Conservation (phyloP, 1,284 basidiomycete species). For the Malassezia cuniculi region DNA sequence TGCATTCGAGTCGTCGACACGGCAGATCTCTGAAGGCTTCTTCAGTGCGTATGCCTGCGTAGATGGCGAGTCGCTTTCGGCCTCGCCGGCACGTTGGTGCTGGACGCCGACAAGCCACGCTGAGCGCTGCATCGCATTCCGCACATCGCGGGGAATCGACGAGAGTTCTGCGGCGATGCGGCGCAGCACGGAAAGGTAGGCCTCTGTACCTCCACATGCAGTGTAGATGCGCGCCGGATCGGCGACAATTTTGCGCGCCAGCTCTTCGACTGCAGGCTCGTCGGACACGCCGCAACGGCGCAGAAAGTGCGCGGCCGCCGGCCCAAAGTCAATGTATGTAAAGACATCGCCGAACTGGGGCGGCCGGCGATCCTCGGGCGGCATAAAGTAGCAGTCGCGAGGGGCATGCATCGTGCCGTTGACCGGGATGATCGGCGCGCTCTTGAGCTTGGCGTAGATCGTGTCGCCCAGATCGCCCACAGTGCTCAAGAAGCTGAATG, state of each 20-base stretch:
- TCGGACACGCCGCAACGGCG: conserved; percentile 72
- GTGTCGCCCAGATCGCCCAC: conserved; percentile 24
- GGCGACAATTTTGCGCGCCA: conserved; percentile 41
- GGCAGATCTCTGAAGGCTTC: conserved; percentile 38
- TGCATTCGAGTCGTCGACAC: conserved; percentile 43
- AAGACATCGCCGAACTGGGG: conserved; percentile 50
- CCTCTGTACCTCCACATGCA: conserved; percentile 55
- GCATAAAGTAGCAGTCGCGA: conserved; percentile 53
- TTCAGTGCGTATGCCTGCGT: conserved; percentile 39
- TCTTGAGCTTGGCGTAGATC: conserved; percentile 20
- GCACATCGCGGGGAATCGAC: conserved; percentile 53
- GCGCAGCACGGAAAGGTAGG: conserved; percentile 62
- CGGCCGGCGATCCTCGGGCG: conserved; percentile 14
- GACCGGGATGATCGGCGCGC: conserved; percentile 31
- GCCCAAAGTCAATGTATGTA: conserved; percentile 73
- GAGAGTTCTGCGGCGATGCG: conserved; percentile 67
- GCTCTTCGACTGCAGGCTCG: conserved; percentile 74
- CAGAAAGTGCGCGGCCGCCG: conserved; percentile 64
- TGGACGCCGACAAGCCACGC: conserved; percentile 63
- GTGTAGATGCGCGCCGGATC: conserved; percentile 58
- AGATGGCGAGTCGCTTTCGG: conserved; percentile 35
- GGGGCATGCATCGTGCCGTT: conserved; percentile 22
- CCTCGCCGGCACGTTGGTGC: conserved; percentile 40
- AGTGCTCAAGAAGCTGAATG: conserved; percentile 67
- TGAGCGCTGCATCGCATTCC: conserved; percentile 57